A percentile compares a stretch with the other conserved stretches of the same genome.
Conservation (phyloP, 306 rosid genomes). For the Crataegus laevigata region DNA sequence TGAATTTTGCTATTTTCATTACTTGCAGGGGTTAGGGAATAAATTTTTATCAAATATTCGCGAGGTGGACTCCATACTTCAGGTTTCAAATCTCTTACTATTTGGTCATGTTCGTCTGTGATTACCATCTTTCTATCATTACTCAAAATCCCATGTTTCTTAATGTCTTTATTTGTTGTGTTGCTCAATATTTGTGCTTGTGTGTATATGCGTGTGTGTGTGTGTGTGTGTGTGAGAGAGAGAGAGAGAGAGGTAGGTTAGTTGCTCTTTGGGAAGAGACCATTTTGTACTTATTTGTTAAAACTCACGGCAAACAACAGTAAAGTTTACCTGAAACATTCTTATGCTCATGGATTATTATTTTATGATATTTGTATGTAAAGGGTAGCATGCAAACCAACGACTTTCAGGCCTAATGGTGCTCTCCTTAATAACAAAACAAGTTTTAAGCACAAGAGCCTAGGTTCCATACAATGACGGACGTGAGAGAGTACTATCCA, state of each 20-base stretch:
- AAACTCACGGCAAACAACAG: too few relatives aligned
- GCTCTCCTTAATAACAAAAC: too few relatives aligned
- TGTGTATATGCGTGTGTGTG: background rate
- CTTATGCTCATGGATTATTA: background rate
- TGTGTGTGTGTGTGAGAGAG: background rate
- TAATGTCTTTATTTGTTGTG: background rate
- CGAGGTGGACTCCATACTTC: conserved; percentile 95
- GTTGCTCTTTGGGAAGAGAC: background rate
- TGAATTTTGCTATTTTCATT: conserved; percentile 1
- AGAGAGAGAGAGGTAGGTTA: background rate
- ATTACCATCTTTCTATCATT: background rate
- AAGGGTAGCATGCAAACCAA: too few relatives aligned
- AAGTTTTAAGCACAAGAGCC: too few relatives aligned
- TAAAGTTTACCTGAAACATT: background rate
- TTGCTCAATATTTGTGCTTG: background rate
- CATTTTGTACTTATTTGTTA: too few relatives aligned
- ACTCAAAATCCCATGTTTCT: background rate
- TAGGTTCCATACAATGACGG: too few relatives aligned
- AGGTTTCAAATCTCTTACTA: conserved; percentile 40
- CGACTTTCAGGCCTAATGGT: too few relatives aligned
- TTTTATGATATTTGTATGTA: too few relatives aligned
- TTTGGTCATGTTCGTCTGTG: conserved; percentile 5
- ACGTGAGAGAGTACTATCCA: too few relatives aligned
- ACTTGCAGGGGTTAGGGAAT: conserved; percentile 88
- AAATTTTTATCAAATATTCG: conserved; percentile 90